Conservation (phyloP, 2,329 filamentous ascomycete species). For the Aureobasidium uvarum region DNA sequence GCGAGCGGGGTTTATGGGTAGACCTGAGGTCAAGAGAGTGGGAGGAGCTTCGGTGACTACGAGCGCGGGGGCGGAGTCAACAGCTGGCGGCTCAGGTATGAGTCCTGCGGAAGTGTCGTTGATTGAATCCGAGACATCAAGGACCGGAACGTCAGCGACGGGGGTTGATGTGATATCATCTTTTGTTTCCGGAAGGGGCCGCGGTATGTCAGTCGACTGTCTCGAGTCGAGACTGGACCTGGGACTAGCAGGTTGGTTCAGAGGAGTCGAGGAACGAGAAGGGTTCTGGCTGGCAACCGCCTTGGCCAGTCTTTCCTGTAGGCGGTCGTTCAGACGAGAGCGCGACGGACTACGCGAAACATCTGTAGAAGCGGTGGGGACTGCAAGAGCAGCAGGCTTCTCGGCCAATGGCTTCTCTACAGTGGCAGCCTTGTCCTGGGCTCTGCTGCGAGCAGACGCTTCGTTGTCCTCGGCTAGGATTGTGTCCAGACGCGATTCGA, state of each 20-base stretch:
- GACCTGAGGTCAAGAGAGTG: conserved; percentile 35
- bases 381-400: conserved; percentile 25
- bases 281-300: conserved; percentile 62
- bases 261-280: conserved; percentile 25
- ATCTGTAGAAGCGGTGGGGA: conserved; percentile 16
- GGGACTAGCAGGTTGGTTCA: conserved; percentile 51
- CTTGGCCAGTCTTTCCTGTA: conserved; percentile 86
- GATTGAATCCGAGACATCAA: neutral
- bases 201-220: conserved; percentile 36
- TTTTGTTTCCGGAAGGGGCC: conserved; percentile 29
- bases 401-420: conserved; percentile 35
- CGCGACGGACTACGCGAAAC: conserved; percentile 63
- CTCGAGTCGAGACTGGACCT: conserved; percentile 49
- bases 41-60: conserved; percentile 13
- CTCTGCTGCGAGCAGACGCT: conserved; percentile 45
- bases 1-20: conserved; percentile 40
- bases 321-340: conserved; percentile 69
- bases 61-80: neutral
- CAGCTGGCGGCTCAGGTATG: conserved; percentile 19
- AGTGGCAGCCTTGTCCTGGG: conserved; percentile 38
- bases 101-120: neutral
- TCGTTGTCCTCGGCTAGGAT: conserved; percentile 81
- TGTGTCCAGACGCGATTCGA: conserved; percentile 88
- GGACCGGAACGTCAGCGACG: neutral
- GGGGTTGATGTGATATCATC: conserved; percentile 25